These are phyloP conservation scores for Oldenlandia corymbosa DNA, from an alignment of 257 asterid species.

Conservation along the genomic window DNA sequence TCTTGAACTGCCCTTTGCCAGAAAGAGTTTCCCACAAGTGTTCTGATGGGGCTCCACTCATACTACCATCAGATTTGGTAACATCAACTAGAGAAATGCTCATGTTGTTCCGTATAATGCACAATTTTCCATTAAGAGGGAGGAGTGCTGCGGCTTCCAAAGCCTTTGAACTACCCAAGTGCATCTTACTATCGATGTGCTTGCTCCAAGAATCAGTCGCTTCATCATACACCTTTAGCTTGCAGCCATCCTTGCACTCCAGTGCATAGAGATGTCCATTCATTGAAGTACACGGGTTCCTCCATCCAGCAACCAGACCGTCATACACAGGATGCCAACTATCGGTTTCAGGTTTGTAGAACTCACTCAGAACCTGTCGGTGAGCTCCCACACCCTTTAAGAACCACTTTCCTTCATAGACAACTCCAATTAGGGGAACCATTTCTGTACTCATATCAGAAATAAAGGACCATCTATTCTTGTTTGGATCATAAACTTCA, in stretches of 20 bases:
- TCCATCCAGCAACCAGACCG: constrained; percentile 33
- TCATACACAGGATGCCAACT: constrained; percentile 26
- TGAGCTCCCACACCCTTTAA: constrained; percentile 32
- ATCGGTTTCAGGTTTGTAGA: constrained; percentile 27
- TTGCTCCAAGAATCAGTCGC: constrained; percentile 29
- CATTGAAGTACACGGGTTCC: constrained; percentile 28
- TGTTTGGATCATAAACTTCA: constrained; percentile 40
- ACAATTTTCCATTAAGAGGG: constrained; percentile 27
- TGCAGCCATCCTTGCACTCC: constrained; percentile 34
- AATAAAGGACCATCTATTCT: constrained; percentile 37
- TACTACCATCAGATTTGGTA: constrained; percentile 14
- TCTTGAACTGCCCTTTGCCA: constrained; percentile 30
- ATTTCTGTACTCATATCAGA: constrained; percentile 37
- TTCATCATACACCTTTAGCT: constrained; percentile 28
- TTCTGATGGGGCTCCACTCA: constrained; percentile 17
- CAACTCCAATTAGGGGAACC: constrained; percentile 36
- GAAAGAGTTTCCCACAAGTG: constrained; percentile 31
- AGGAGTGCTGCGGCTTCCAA: constrained; percentile 28
- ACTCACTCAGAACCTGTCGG: constrained; percentile 33
- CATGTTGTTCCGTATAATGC: constrained; percentile 26
- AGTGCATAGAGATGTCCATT: constrained; percentile 24
- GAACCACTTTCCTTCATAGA: constrained; percentile 29
- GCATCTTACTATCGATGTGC: constrained; percentile 29
- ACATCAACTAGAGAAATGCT: constrained; percentile 30
- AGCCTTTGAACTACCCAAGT: constrained; percentile 29